A percentile compares a stretch with the other conserved stretches of the same genome.
Conservation (phyloP, 1,139 yeast genomes). For the Tardiomyces depauwii region DNA sequence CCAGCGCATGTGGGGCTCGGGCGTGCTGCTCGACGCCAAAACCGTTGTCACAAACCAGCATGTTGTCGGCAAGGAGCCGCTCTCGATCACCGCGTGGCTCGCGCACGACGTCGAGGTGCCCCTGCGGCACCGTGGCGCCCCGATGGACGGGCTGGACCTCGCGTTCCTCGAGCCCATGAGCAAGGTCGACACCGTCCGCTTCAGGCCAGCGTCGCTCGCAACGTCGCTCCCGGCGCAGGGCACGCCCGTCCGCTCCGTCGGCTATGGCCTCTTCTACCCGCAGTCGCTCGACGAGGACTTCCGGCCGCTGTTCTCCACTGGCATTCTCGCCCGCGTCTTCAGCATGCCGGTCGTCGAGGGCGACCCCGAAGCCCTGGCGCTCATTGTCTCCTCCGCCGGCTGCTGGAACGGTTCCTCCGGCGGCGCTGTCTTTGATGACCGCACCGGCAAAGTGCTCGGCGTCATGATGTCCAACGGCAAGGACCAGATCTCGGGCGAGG, state of each 20-base stretch:
- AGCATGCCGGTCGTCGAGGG: not conserved
- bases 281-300: constrained; percentile 12
- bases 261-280: constrained; percentile 46
- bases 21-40: constrained; percentile 27
- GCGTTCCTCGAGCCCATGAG: constrained; percentile 19
- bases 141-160: constrained; percentile 27
- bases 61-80: constrained; percentile 24
- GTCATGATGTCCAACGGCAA: constrained; percentile 54
- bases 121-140: constrained; percentile 17
- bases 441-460: constrained; percentile 35
- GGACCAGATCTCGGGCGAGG: constrained; percentile 29
- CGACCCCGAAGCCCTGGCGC: constrained; percentile 18
- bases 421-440: constrained; percentile 42
- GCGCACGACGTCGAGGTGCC: constrained; percentile 8
- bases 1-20: constrained; percentile 34
- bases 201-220: constrained; percentile 8
- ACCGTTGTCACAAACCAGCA: constrained; percentile 36
- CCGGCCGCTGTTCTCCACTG: constrained; percentile 37
- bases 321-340: constrained; percentile 30
- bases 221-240: constrained; percentile 18
- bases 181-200: constrained; percentile 3
- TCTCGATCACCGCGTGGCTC: constrained; percentile 18
- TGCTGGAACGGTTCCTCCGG: constrained; percentile 79
- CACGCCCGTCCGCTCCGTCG: constrained; percentile 36
- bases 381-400: constrained; percentile 45